Conservation (phyloP, 2,329 filamentous ascomycete species). For the Penicillium crustosum region DNA sequence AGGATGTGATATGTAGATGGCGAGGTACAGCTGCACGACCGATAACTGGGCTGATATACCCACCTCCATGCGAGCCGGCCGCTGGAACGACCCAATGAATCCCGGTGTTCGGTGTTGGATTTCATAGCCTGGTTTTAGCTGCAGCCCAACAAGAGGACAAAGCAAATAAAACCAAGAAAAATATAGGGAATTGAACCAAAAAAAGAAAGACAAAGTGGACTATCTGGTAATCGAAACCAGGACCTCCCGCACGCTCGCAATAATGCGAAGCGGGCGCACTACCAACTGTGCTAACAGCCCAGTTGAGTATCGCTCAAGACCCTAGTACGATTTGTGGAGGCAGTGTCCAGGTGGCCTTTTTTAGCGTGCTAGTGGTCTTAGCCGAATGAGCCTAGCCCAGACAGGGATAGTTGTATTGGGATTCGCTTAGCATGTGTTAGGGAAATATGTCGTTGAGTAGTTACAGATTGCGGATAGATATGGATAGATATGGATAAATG, state of each 20-base stretch:
- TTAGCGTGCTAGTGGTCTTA: neutral
- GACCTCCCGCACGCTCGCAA: slow-evolving; percentile 39
- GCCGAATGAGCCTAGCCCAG: slow-evolving; percentile 9
- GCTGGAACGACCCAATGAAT: neutral
- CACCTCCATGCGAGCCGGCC: neutral
- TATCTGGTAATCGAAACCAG: slow-evolving; percentile 48
- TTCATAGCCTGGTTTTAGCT: neutral
- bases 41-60: neutral
- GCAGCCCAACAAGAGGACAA: neutral
- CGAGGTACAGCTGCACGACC: neutral
- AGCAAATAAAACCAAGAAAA: neutral
- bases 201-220: slow-evolving; percentile 33
- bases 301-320: neutral
- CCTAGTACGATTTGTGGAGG: neutral
- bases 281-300: slow-evolving; percentile 12
- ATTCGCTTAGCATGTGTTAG: slow-evolving; percentile 1
- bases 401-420: neutral
- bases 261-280: slow-evolving; percentile 38
- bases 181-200: neutral
- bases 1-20: slow-evolving; percentile 3
- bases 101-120: neutral
- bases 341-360: neutral
- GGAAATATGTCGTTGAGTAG: neutral
- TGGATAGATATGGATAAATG: neutral
- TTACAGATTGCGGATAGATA: neutral